Conservation (phyloP, 2,329 filamentous ascomycete species). For the Phyllosticta citrichinensis region DNA sequence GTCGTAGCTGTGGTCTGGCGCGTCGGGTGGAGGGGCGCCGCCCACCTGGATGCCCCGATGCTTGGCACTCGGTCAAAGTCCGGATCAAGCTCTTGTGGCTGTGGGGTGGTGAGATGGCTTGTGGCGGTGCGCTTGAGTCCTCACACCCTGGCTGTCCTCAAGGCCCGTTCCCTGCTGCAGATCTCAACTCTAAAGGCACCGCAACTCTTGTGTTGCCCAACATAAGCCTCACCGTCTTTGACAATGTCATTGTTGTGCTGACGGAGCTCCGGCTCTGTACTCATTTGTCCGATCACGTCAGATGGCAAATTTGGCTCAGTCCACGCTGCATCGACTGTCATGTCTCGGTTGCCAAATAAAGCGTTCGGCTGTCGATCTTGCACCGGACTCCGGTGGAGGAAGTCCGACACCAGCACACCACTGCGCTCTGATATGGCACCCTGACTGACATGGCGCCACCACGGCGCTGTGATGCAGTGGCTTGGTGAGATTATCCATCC, state of each 20-base stretch:
- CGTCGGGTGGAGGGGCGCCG: conserved; percentile 9
- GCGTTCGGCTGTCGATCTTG: not conserved
- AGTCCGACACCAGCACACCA: conserved; percentile 2
- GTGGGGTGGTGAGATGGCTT: not conserved
- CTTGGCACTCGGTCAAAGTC: not conserved
- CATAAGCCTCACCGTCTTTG: not conserved
- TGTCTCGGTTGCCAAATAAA: not conserved
- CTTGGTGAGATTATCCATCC: not conserved
- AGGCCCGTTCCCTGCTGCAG: not conserved
- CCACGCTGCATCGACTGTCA: not conserved
- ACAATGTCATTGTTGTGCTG: not conserved
- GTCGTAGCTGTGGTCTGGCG: not conserved
- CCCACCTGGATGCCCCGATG: not conserved
- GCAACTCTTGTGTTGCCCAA: not conserved
- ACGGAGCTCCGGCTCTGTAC: not conserved
- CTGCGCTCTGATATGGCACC: not conserved
- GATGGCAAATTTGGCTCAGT: not conserved
- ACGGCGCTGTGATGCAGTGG: not conserved
- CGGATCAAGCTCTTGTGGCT: not conserved
- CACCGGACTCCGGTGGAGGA: conserved; percentile 10
- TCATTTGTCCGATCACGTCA: not conserved
- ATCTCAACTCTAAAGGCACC: not conserved
- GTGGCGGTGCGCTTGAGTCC: not conserved
- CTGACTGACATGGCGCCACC: not conserved
- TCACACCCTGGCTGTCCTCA: not conserved